Base-by-base conservation (phyloP, 108 stramenopile species). In the Schizochytrium sp. region DNA sequence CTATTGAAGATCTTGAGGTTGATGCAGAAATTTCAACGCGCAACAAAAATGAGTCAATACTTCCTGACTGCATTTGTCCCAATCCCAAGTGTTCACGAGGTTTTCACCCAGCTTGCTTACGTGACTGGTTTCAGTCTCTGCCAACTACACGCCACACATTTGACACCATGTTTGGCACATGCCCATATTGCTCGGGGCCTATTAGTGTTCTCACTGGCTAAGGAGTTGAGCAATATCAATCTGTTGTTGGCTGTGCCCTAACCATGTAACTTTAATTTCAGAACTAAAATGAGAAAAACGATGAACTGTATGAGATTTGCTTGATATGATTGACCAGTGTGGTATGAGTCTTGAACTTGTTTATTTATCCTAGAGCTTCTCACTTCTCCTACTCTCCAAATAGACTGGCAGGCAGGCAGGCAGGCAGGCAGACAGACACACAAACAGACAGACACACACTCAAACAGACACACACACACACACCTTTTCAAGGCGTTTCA, bases 111-210 rank as follows among this genome's bases (percentile, higher is more conserved):
- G 47, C 47, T 10, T 83, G 76, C 47, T 40, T 83, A 10, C 50
- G 50, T 53, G 76, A 83, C 50, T 83, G 76, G 76, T 55, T 83
- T 53, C 76, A 83, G 76, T 7, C 76, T n/a, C 50, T 83, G 50
- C 76, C 76, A 0, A 47, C 76, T 40, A 55, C 76, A 53, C 76
- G 76, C 76, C 76, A 83, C 50, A 83, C 76, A 47, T 83, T 83
- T 55, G 76, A 83, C 53, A 83, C 50, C 1, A 83, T 83, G 47
- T 83, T 83, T 28, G 76, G 76, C 45, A 5, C 76, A 13, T 83
- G 76, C 47, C 76, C 76, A 2, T 83, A 83, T 42, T 83, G 76
- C 47, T 17, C 76, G 28, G 76, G 53, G 45, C 76, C 76, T 40
- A 83, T 83, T 13, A 69, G 64, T 44, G 64, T 69, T 38, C 64